phyloP scores from a whole-genome alignment of 202 grass and related monocot species.

The Schoenoplectus tabernaemontani region DNA sequence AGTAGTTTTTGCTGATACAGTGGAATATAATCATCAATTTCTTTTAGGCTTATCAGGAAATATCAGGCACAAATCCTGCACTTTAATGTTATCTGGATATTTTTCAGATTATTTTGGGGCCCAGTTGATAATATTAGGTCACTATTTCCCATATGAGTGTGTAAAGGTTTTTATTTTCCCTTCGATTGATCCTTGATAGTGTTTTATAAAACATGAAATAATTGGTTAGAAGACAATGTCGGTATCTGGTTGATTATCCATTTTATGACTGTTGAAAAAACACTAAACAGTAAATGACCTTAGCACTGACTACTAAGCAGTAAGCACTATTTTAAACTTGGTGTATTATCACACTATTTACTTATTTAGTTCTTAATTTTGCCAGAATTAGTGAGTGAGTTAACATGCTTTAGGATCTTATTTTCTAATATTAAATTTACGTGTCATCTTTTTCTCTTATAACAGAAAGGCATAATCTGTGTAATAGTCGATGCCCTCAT shows the following conservation, averaged over 20 bases:
- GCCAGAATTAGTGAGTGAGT: neutral
- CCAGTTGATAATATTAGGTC: neutral
- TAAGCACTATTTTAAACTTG: neutral
- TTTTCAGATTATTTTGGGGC: neutral
- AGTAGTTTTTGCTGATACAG: neutral
- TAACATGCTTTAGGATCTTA: neutral
- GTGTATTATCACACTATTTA: neutral
- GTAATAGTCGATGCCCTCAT: slow-evolving; percentile 74
- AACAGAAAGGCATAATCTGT: slow-evolving; percentile 72
- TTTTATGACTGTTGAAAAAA: neutral
- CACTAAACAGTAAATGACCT: neutral
- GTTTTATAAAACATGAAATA: neutral
- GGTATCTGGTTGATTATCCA: neutral
- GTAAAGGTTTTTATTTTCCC: neutral
- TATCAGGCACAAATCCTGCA: neutral
- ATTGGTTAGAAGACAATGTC: neutral
- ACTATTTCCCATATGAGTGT: neutral
- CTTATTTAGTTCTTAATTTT: neutral
- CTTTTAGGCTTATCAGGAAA: neutral
- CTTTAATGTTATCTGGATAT: neutral
- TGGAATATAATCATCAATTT: neutral
- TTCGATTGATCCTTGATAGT: neutral
- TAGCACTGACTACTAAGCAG: neutral
- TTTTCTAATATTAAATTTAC: slow-evolving; percentile 2
- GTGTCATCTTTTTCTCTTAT: slow-evolving; percentile 14